phyloP scores from a whole-genome alignment of 306 rosid genomes.

The Casuarina cunninghamiana region DNA sequence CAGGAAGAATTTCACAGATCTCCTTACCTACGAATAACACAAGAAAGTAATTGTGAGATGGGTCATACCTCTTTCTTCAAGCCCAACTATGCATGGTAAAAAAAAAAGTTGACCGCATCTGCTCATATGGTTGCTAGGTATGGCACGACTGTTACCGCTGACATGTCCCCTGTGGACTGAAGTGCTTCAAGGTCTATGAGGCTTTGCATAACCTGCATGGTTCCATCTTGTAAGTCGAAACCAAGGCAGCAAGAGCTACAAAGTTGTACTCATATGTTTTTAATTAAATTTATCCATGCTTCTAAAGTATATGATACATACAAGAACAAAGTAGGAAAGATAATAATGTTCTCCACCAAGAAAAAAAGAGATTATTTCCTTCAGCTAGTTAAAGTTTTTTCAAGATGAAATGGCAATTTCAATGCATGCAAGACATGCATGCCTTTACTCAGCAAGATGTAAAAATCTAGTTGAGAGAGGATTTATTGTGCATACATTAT shows the following conservation, averaged over 20 bases:
- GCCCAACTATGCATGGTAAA: background rate
- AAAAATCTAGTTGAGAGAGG: background rate
- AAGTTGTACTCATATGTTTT: background rate
- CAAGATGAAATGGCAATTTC: background rate
- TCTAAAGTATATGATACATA: slow-evolving; percentile 2
- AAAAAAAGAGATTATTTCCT: slow-evolving; percentile 1
- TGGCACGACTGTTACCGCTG: slow-evolving; percentile 44
- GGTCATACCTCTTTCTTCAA: background rate
- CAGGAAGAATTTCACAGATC: slow-evolving; percentile 82
- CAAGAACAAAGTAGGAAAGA: background rate
- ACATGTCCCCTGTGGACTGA: slow-evolving; percentile 73
- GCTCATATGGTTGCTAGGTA: background rate
- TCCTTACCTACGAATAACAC: slow-evolving; percentile 53
- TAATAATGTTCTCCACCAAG: background rate
- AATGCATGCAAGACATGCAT: background rate
- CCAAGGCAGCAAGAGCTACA: background rate
- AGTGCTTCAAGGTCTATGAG: slow-evolving; percentile 83
- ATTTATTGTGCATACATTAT: background rate
- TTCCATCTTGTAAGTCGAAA: slow-evolving; percentile 26
- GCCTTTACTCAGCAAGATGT: background rate
- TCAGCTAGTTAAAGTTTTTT: slow-evolving; percentile 1
- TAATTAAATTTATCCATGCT: slow-evolving; percentile 5
- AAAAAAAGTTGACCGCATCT: background rate
- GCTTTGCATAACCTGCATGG: slow-evolving; percentile 63
- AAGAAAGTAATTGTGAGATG: slow-evolving; percentile 8